Evolutionary conservation across 148 eudicot species (phyloP), one percentile per base, ranked within the genome.

Genomic region (Tetragonia tetragonoides): DNA sequence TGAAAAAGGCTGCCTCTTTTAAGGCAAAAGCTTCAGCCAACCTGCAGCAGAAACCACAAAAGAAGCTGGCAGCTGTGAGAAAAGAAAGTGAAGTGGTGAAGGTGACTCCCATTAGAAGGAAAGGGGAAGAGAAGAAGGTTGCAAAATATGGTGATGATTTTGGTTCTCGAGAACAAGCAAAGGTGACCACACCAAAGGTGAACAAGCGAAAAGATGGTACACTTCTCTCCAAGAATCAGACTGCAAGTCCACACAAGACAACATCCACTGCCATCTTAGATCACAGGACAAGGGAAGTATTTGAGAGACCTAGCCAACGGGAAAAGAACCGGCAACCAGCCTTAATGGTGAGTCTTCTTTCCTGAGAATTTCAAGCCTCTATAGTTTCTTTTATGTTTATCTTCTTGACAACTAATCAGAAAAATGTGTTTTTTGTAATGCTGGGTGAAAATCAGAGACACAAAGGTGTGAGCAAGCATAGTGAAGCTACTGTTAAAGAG

Each of bases 361-460:
- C 10, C 61, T 59, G 34, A 21, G 41, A 44, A 4, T 75, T 70
- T 51, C 10, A 49, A 28, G n/a, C 28, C 28, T 42, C 23, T 18
- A 23, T 60, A 24, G 12, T 70, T 64, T 60, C 21, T 39, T 79
- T 37, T 39, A 54, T 34, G 62, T 73, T 16, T 21, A 53, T 40
- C 1, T 40, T 62, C 66, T 60, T 80, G 62, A 56, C 54, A 41
- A 62, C 20, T 44, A 46, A 17, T 64, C 18, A 66, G 23, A 68
- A 41, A 69, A 20, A 15, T 72, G 61, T 46, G 6, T 71, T 46
- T 68, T 8, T 76, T 61, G 54, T 68, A 67, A 75, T 82, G 86
- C 90, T 89, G 90, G 89, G 69, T 62, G 82, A 73, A 82, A 67
- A 69, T 62, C 42, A 47, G 60, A 78, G 61, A 60, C 8, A 56